phyloP scores from a whole-genome alignment of 805 yeast species.

The Nakazawaea holstii region DNA sequence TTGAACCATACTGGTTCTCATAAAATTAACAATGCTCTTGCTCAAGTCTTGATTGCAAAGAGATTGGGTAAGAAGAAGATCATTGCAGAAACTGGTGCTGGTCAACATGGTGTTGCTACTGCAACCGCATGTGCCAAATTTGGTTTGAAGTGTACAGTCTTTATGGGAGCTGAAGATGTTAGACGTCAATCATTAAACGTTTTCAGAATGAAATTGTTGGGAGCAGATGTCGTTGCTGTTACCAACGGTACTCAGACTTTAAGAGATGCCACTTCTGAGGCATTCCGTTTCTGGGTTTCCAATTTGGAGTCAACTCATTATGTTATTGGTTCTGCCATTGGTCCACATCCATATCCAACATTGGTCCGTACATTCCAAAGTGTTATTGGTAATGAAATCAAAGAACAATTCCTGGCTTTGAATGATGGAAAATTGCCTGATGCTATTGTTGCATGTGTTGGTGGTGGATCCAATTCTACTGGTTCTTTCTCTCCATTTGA shows the following conservation, averaged over 20 bases:
- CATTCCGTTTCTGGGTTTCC: slow-evolving; percentile 93
- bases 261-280: slow-evolving; percentile 97
- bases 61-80: slow-evolving; percentile 72
- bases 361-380: slow-evolving; percentile 97
- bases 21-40: slow-evolving; percentile 79
- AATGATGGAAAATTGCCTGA: slow-evolving; percentile 85
- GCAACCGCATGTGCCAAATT: slow-evolving; percentile 92
- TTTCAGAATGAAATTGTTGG: slow-evolving; percentile 93
- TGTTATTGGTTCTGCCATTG: slow-evolving; percentile 96
- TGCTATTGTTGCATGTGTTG: slow-evolving; percentile 96
- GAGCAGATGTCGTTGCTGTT: slow-evolving; percentile 93
- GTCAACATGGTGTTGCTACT: slow-evolving; percentile 91
- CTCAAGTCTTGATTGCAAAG: slow-evolving; percentile 75
- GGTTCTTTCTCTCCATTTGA: slow-evolving; percentile 96
- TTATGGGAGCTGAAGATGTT: slow-evolving; percentile 99
- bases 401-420: slow-evolving; percentile 76
- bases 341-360: slow-evolving; percentile 99
- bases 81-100: slow-evolving; percentile 91
- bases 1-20: slow-evolving; percentile 87
- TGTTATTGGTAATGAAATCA: slow-evolving; percentile 93
- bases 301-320: slow-evolving; percentile 83
- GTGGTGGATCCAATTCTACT: slow-evolving; percentile 97
- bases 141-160: slow-evolving; percentile 89
- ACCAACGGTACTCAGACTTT: slow-evolving; percentile 92
- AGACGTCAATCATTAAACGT: slow-evolving; percentile 98